Evolutionary conservation across 495 filamentous ascomycete species (phyloP), one percentile per base, ranked within the genome.

Genomic region (Hypoxylon subgilvum): DNA sequence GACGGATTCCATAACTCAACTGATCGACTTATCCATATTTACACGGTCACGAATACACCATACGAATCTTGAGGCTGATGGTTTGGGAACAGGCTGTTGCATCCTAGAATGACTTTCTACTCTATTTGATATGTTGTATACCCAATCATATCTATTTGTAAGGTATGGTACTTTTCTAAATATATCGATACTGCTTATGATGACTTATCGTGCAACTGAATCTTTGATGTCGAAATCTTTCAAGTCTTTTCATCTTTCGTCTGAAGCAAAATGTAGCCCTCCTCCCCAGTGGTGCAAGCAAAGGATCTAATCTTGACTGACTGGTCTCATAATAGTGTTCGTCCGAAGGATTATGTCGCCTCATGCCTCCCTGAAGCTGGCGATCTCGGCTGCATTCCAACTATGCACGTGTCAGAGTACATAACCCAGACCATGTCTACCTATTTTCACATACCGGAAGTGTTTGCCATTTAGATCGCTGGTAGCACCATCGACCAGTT

Each of bases 161-260:
- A 66, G 66, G 72, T 68, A 67, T 16, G 57, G 13, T 4, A 41
- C 12, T 31, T 7, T 27, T 36, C 25, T 45, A 16, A 39, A 10
- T 40, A 12, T 14, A 10, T 1, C 22, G 9, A 23, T 17, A 41
- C 39, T 67, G 70, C 65, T 76, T 73, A 80, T 90, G 88, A 91
- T 88, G 86, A 82, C 52, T 72, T 38, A 36, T 39, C n/a, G 35
- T 49, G 14, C 30, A 43, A 75, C 90, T 85, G 89, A 96, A 88
- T 84, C 74, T 71, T 68, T 76, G n/a, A 82, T 80, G 86, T 92
- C 86, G 86, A 89, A 84, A 79, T 76, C 73, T 79, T 80, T 82
- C 84, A 78, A 87, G 84, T 76, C 87, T 94, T 95, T 95, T 95
- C 91, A 94, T 93, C 90, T 94, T 92, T 94, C 90, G 82, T 78